Percentiles rank a stretch among this genome's conserved stretches.
Conservation (phyloP, 768 basidiomycete species). For the Hygrocybe coccinea region DNA sequence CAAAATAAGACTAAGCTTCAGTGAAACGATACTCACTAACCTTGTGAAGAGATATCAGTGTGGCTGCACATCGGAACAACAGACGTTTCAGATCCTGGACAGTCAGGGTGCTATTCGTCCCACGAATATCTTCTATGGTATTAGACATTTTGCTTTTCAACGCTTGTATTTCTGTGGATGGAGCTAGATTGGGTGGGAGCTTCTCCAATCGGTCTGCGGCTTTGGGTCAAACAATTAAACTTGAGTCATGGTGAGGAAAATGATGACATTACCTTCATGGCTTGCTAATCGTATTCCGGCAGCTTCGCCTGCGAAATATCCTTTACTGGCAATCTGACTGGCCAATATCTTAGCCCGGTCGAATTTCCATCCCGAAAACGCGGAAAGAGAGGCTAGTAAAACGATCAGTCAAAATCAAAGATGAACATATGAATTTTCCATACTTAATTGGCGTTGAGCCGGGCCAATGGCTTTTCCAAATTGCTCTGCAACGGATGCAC, state of each 20-base stretch:
- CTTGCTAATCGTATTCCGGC: slow-evolving; percentile 73
- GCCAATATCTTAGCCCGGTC: slow-evolving; percentile 80
- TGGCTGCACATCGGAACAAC: slow-evolving; percentile 81
- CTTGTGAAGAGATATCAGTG: slow-evolving; percentile 63
- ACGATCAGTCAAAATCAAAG: slow-evolving; percentile 3
- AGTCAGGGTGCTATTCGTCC: slow-evolving; percentile 67
- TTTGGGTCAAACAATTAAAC: slow-evolving; percentile 22
- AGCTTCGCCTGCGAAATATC: slow-evolving; percentile 84
- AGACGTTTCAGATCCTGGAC: slow-evolving; percentile 81
- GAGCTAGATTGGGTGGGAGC: slow-evolving; percentile 53
- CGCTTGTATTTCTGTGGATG: slow-evolving; percentile 55
- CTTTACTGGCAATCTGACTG: slow-evolving; percentile 84
- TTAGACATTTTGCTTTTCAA: slow-evolving; percentile 65
- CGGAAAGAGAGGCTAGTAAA: slow-evolving; percentile 37
- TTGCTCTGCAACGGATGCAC: slow-evolving; percentile 83
- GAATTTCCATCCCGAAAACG: slow-evolving; percentile 58
- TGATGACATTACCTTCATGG: slow-evolving; percentile 44
- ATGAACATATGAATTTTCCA: slow-evolving; percentile 18
- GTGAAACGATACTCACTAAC: slow-evolving; percentile 30
- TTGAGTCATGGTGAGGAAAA: not conserved
- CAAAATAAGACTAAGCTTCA: not conserved
- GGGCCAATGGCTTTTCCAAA: slow-evolving; percentile 80
- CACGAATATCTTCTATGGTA: slow-evolving; percentile 62
- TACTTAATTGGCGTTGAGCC: slow-evolving; percentile 71
- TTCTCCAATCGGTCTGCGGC: slow-evolving; percentile 58